Evolutionary conservation across 352 stramenopile genomes (phyloP).

Genomic region (Globisporangium takayamanum): DNA sequence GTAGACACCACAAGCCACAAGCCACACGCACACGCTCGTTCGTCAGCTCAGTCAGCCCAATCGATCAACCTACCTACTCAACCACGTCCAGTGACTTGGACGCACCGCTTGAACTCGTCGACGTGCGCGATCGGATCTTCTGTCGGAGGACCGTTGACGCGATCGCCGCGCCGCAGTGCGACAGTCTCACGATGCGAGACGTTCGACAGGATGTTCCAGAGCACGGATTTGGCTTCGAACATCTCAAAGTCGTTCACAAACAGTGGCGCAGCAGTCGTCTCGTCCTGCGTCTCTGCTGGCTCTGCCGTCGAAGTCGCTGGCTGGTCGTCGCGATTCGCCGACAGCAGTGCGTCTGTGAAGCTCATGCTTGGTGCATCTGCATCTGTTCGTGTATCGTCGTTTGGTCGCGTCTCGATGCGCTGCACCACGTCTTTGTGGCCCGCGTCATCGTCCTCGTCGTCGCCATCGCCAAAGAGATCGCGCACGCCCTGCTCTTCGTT

Average conservation of each 20-base stretch:
- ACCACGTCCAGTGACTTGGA: background rate
- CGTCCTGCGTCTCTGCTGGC: background rate
- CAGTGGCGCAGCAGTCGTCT: background rate
- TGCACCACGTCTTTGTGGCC: slow-evolving; percentile 1
- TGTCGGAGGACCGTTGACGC: slow-evolving; percentile 34
- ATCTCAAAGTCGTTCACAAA: background rate
- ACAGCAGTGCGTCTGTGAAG: slow-evolving; percentile 4
- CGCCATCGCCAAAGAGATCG: slow-evolving; percentile 6
- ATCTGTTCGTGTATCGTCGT: background rate
- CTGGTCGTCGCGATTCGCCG: background rate
- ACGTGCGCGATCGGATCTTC: slow-evolving; percentile 33
- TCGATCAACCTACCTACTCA: background rate
- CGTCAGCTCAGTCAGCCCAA: background rate
- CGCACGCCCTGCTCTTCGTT: slow-evolving; percentile 8
- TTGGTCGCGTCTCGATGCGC: background rate
- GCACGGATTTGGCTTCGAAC: slow-evolving; percentile 4
- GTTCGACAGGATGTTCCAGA: slow-evolving; percentile 21
- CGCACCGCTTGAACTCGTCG: slow-evolving; percentile 38
- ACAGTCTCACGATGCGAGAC: slow-evolving; percentile 25
- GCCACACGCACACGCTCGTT: background rate
- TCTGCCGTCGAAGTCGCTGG: background rate
- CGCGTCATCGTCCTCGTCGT: slow-evolving; percentile 1
- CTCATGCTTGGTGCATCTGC: slow-evolving; percentile 3
- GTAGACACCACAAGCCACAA: background rate
- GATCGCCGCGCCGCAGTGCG: slow-evolving; percentile 25